A percentile compares a stretch with the other conserved stretches of the same genome.
Conservation (phyloP, 192 early-diverging fungal genomes). For the Coemansia sp. region DNA sequence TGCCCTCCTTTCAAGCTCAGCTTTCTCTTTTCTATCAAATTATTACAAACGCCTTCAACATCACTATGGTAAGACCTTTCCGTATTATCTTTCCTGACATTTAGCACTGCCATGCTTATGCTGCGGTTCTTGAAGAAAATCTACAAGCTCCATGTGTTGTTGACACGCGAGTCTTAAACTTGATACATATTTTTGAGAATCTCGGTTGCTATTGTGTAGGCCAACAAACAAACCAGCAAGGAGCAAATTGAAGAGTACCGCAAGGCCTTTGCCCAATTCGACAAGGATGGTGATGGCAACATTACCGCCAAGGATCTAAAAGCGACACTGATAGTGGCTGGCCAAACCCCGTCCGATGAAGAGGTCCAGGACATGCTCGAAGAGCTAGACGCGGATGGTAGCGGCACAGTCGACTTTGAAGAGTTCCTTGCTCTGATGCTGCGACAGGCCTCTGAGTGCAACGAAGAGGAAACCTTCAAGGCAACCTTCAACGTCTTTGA, state of each 20-base stretch:
- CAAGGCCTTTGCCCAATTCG: constrained; percentile 33
- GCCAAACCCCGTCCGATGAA: constrained; percentile 63
- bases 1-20: not conserved
- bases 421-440: constrained; percentile 62
- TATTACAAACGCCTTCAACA: not conserved
- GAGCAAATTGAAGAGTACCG: not conserved
- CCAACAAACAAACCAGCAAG: not conserved
- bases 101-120: not conserved
- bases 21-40: not conserved
- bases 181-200: not conserved
- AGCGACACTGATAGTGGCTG: constrained; percentile 31
- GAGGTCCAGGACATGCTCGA: constrained; percentile 72
- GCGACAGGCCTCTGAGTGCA: not conserved
- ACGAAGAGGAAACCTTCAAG: constrained; percentile 24
- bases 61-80: not conserved
- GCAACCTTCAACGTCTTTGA: constrained; percentile 58
- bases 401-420: constrained; percentile 67
- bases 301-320: constrained; percentile 41
- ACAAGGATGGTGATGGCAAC: constrained; percentile 43
- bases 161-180: not conserved
- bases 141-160: not conserved
- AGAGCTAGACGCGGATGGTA: constrained; percentile 67
- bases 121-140: not conserved
- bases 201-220: not conserved
- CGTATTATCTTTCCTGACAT: not conserved